A percentile compares a stretch with the other conserved stretches of the same genome.
Evolutionary conservation across 345 rosid species (phyloP).

Genomic region (Lepidium sativum): DNA sequence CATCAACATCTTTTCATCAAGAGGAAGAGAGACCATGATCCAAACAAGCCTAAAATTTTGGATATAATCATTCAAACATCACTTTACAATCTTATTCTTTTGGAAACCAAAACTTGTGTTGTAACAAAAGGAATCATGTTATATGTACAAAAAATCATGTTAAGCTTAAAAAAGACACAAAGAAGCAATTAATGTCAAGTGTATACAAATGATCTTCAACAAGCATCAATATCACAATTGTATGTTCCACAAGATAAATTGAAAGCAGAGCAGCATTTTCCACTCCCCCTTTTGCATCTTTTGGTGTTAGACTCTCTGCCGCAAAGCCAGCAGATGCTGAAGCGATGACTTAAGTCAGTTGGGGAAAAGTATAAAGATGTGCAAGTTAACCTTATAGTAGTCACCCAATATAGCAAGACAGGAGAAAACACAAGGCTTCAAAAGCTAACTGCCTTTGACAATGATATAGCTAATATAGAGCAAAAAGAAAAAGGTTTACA

Average conservation of each 20-base stretch:
- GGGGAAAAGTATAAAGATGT: slow-evolving; percentile 18
- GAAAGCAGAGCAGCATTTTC: slow-evolving; percentile 89
- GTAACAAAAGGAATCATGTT: background rate
- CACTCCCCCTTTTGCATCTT: slow-evolving; percentile 76
- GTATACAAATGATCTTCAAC: slow-evolving; percentile 89
- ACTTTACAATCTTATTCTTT: background rate
- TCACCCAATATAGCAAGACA: background rate
- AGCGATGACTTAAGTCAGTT: slow-evolving; percentile 95
- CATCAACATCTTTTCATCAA: slow-evolving; percentile 67
- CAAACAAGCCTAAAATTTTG: slow-evolving; percentile 49
- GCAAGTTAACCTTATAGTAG: slow-evolving; percentile 2
- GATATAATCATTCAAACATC: background rate
- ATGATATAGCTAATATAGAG: background rate
- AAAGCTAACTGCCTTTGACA: background rate
- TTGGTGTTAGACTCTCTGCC: slow-evolving; percentile 81
- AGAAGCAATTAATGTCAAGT: background rate
- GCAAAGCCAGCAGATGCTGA: slow-evolving; percentile 96
- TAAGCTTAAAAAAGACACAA: too few relatives aligned
- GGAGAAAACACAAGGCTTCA: slow-evolving; percentile 9
- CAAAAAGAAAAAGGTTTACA: background rate
- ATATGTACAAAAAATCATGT: background rate
- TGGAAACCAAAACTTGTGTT: background rate
- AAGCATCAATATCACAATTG: slow-evolving; percentile 93
- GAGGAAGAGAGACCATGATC: slow-evolving; percentile 71
- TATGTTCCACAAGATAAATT: slow-evolving; percentile 90